Conservation (phyloP, 352 stramenopile species). For the Phytophthora lateralis region DNA sequence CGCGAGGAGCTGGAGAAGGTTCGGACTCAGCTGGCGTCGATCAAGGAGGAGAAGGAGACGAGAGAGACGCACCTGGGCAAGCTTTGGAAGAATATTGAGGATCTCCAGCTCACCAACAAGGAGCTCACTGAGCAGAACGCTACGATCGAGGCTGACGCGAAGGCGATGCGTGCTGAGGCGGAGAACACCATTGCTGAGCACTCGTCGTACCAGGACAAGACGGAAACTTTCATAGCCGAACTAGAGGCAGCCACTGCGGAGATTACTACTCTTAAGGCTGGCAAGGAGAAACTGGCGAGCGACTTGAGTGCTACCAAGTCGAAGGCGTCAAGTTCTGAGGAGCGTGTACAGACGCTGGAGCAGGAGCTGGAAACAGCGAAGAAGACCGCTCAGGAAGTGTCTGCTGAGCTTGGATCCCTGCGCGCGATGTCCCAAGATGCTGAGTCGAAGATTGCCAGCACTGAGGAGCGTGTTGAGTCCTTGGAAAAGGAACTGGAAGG, state of each 20-base stretch:
- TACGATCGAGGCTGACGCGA: slow-evolving; percentile 46
- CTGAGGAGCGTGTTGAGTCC: slow-evolving; percentile 20
- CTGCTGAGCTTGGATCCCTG: not conserved
- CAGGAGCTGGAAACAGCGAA: slow-evolving; percentile 37
- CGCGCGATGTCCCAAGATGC: not conserved
- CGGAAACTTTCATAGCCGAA: slow-evolving; percentile 33
- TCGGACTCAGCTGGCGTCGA: slow-evolving; percentile 32
- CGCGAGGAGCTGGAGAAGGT: slow-evolving; percentile 33
- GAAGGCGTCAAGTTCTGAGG: slow-evolving; percentile 16
- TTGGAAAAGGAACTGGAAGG: slow-evolving; percentile 41
- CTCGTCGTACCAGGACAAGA: slow-evolving; percentile 38
- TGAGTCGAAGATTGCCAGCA: slow-evolving; percentile 5
- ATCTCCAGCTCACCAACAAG: slow-evolving; percentile 53
- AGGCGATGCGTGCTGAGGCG: slow-evolving; percentile 44
- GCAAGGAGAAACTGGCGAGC: slow-evolving; percentile 27
- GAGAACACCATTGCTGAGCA: slow-evolving; percentile 45
- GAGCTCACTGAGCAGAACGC: slow-evolving; percentile 52
- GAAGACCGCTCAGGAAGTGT: slow-evolving; percentile 9
- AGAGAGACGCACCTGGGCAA: slow-evolving; percentile 57
- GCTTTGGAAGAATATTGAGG: slow-evolving; percentile 60
- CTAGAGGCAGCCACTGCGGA: slow-evolving; percentile 30
- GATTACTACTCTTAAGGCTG: not conserved
- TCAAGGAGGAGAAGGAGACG: slow-evolving; percentile 46
- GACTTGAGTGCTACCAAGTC: slow-evolving; percentile 14
- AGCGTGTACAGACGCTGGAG: slow-evolving; percentile 34